Evolutionary conservation across 176 grass and related monocot genomes (phyloP).

Genomic region (Oryza meyeriana): DNA sequence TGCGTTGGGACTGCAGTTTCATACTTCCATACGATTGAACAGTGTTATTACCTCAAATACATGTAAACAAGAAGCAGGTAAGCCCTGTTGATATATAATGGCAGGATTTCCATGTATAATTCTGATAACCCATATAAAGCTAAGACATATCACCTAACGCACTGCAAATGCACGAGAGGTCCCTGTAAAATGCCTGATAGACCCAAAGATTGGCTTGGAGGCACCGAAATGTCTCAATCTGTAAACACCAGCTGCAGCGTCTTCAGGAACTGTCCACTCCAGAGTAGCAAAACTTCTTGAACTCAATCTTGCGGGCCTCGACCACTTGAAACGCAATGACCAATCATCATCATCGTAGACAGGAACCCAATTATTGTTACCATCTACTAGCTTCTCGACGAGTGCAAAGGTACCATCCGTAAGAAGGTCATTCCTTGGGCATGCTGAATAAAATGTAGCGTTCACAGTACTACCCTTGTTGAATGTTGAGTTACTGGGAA

Average conservation of each 20-base stretch:
- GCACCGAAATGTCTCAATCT: constrained; percentile 92
- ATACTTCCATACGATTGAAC: constrained; percentile 1
- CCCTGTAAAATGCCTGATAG: constrained; percentile 79
- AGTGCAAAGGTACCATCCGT: constrained; percentile 73
- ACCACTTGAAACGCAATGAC: constrained; percentile 87
- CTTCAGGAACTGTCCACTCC: constrained; percentile 82
- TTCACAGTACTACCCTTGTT: constrained; percentile 58
- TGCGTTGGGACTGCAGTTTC: not conserved
- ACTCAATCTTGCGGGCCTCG: constrained; percentile 64
- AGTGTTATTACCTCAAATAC: constrained; percentile 3
- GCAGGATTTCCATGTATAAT: not conserved
- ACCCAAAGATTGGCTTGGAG: constrained; percentile 69
- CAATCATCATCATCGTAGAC: constrained; percentile 90
- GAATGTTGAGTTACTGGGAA: constrained; percentile 70
- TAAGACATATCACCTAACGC: constrained; percentile 26
- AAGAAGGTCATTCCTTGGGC: constrained; percentile 90
- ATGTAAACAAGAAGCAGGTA: not conserved
- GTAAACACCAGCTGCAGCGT: constrained; percentile 59
- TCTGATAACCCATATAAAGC: not conserved
- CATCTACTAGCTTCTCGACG: constrained; percentile 66
- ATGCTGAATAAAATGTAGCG: constrained; percentile 88
- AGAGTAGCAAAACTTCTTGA: constrained; percentile 67
- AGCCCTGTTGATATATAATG: not conserved
- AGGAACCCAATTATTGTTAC: constrained; percentile 53
- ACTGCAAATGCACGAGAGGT: constrained; percentile 73